Evolutionary conservation across 208 protist genomes (phyloP), one percentile per base, ranked within the genome.

Genomic region (Tritrichomonas foetus): DNA sequence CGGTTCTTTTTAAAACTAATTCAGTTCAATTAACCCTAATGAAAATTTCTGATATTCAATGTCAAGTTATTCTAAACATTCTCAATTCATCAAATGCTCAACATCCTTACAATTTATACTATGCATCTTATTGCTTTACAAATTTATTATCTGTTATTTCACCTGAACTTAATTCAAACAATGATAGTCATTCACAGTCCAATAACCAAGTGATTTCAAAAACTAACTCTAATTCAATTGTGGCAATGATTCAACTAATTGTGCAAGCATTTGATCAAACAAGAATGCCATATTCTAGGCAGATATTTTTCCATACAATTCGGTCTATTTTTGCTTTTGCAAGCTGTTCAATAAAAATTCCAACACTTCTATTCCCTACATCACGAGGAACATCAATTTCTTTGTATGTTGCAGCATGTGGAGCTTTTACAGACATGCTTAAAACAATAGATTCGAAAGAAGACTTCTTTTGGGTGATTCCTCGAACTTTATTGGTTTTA

Each of bases 31-130:
- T 89, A 8, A 20, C 1, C 9, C 27, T 14, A 39, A 57, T 89
- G 47, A 53, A 89, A 57, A 27, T 89, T 33, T n/a, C 47, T 39
- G 78, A 89, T 57, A 89, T 57, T 33, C 78, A 89, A 57, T 57
- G 5, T 47, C 41, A 53, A 30, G 41, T 47, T 11, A 57, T 89
- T 39, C 33, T 89, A 61, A 20, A 53, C 3, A 33, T 89, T 20
- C 36, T 89, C 1, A 89, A 89, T 33, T 61, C 78, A 33, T 27
- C 41, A 3, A 50, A 55, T 57, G 39, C 41, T 20, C 27, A 57
- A 1, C 20, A 53, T 2, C 78, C 78, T 39, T 89, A 41, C 30
- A 89, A 89, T 30, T 30, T 89, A 5, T 89, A 89, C 30, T 61
- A 57, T 57, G 8, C 41, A 16, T 57, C 47, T 27, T 39, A 44